Conservation (phyloP, 2,329 filamentous ascomycete genomes). For the Aspergillus tubingensis region DNA sequence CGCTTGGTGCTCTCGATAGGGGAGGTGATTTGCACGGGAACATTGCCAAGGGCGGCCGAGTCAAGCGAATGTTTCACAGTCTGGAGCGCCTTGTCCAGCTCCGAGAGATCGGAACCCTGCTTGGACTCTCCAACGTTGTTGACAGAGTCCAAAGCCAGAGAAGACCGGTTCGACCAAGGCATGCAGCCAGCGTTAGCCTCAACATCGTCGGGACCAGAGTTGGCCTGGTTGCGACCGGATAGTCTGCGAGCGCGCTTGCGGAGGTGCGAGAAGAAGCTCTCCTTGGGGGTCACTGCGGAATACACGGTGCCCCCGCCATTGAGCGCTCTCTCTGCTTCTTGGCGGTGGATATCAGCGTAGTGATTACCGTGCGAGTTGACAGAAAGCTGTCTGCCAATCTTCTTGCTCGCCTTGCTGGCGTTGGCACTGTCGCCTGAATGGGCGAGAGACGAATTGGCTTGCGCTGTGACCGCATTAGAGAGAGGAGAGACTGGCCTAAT, state of each 20-base stretch:
- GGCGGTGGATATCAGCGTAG: conserved; percentile 84
- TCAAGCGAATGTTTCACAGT: conserved; percentile 62
- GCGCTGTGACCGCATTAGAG: conserved; percentile 88
- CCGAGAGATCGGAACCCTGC: conserved; percentile 56
- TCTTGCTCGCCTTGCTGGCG: conserved; percentile 64
- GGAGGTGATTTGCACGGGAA: conserved; percentile 40
- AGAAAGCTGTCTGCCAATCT: conserved; percentile 92
- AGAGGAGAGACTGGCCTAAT: conserved; percentile 94
- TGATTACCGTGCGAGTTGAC: conserved; percentile 90
- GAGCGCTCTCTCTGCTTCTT: conserved; percentile 86
- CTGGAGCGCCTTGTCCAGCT: conserved; percentile 63
- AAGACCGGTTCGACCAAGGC: conserved; percentile 85
- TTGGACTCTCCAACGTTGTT: conserved; percentile 52
- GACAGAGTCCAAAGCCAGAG: conserved; percentile 70
- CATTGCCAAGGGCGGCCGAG: conserved; percentile 38
- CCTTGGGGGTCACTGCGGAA: conserved; percentile 79
- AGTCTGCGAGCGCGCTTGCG: conserved; percentile 89
- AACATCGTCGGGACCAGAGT: conserved; percentile 80
- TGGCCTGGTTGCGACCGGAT: conserved; percentile 84
- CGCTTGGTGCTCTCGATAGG: conserved; percentile 37
- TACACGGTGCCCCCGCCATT: conserved; percentile 76
- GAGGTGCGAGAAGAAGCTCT: conserved; percentile 97
- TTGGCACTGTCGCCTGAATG: conserved; percentile 46
- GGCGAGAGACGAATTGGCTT: conserved; percentile 69
- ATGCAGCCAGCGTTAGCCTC: conserved; percentile 91